Base-by-base conservation (phyloP, 208 protist genomes). In the Leishmania mexicana region DNA sequence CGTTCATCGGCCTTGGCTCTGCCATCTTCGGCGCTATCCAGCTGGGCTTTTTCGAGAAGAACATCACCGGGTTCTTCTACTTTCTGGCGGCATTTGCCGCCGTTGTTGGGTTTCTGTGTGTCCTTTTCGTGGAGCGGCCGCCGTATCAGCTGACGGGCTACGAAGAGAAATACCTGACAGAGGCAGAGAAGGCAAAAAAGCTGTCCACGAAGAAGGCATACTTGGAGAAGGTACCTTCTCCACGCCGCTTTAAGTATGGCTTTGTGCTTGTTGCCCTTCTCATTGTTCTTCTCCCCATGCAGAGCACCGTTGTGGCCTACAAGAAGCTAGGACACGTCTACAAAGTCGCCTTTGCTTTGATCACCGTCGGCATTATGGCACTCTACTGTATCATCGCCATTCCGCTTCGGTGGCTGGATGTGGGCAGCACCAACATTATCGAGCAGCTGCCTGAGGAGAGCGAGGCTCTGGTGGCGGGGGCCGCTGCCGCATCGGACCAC, bases 1-100 rank as follows among this genome's bases (percentile, higher is more conserved):
- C 92, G 38, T 96, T 96, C 80, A 91, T 94, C 62, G 94, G 94
- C 17, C 84, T 97, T n/a, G 94, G 94, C n/a, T 93, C 92, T 24
- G 91, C 92, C 11, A 94, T 97, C 62, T 85, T 94, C 45, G 92
- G 91, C 8, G 86, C 85, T 6, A 81, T 95, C 57, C 86, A 94
- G 81, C 80, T 95, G 24, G 94, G 87, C 13, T 95, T 95, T 81
- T 97, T 95, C 60, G 86, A 87, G 47, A 68, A 86, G 31, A 76
- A 86, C 79, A 85, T 87, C 35, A 83, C 72, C 21, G 81, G 76
- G 17, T 95, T 96, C 68, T 95, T 97, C 58, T 92, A 90, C 77
- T 92, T 93, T 67, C 78, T 94, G 75, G 70, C 92, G 0, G 71
- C 84, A 1, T 85, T 87, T 42, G 80, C 85, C 13, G 85, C 78